Conservation (phyloP, 371 early-diverging fungal genomes). For the Mucor ambiguus region DNA sequence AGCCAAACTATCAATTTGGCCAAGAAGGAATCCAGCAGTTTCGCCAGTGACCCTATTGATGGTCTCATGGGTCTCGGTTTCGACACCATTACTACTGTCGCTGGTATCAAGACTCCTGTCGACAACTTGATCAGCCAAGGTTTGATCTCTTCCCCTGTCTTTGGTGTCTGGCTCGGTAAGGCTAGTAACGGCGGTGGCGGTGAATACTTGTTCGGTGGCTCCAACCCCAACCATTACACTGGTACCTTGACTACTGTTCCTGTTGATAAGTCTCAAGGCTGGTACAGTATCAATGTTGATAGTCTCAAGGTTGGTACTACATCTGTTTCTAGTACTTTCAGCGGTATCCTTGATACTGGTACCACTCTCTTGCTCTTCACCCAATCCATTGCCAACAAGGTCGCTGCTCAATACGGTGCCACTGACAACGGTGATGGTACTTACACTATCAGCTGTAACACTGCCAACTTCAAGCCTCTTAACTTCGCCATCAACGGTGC, state of each 20-base stretch:
- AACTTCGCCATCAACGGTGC: slow-evolving; percentile 20
- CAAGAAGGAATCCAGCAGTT: slow-evolving; percentile 17
- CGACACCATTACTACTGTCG: slow-evolving; percentile 43
- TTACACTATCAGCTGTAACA: slow-evolving; percentile 27
- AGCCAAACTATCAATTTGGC: slow-evolving; percentile 34
- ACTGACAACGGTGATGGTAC: slow-evolving; percentile 34
- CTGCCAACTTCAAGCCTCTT: slow-evolving; percentile 24
- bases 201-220: slow-evolving; percentile 53
- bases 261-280: slow-evolving; percentile 44
- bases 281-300: slow-evolving; percentile 50
- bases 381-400: slow-evolving; percentile 32
- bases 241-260: slow-evolving; percentile 57
- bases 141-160: slow-evolving; percentile 37
- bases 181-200: slow-evolving; percentile 46
- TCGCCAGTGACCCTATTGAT: slow-evolving; percentile 23
- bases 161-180: slow-evolving; percentile 38
- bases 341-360: slow-evolving; percentile 65
- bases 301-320: slow-evolving; percentile 25
- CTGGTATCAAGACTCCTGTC: slow-evolving; percentile 36
- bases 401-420: slow-evolving; percentile 28
- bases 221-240: slow-evolving; percentile 42
- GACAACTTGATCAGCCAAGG: slow-evolving; percentile 50
- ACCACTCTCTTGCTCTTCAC: slow-evolving; percentile 63
- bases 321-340: slow-evolving; percentile 15
- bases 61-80: slow-evolving; percentile 52